These are phyloP conservation scores for Microsporum audouinii DNA, from an alignment of 2,329 filamentous ascomycete genomes.

Conservation along the genomic window DNA sequence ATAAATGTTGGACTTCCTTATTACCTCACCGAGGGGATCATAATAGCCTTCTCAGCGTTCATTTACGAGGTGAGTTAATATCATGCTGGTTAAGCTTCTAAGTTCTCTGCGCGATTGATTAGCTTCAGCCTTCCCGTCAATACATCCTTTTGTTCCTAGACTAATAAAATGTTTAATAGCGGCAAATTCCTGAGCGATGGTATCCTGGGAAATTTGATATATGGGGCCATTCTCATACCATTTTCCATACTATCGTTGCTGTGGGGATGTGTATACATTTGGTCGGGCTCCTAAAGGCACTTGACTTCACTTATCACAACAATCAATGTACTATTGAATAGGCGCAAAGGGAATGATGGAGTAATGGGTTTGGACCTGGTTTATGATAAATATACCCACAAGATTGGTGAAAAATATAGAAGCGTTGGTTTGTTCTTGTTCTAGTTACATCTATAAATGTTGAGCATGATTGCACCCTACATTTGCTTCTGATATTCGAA, in stretches of 20 bases:
- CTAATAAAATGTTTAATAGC: conserved; percentile 8
- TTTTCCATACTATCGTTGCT: conserved; percentile 30
- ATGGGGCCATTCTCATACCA: conserved; percentile 25
- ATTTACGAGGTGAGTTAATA: background rate
- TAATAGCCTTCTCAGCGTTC: background rate
- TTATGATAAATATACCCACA: background rate
- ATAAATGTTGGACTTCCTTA: conserved; percentile 5
- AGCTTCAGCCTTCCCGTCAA: background rate
- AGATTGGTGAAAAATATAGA: background rate
- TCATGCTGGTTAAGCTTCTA: background rate
- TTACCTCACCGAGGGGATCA: background rate
- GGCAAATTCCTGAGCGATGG: conserved; percentile 18
- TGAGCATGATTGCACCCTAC: too few species aligned
- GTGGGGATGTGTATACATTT: conserved; percentile 33
- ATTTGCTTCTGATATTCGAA: background rate
- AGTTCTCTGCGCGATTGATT: background rate
- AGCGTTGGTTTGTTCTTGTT: background rate
- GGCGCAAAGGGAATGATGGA: background rate
- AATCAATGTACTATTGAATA: background rate
- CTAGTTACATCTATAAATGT: background rate
- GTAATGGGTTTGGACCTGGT: background rate
- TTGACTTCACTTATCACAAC: conserved; percentile 5
- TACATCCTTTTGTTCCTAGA: background rate
- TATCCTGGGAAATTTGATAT: conserved; percentile 26
- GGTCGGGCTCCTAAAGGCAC: conserved; percentile 22